Percentiles rank a stretch among this genome's conserved stretches.
phyloP scores from a whole-genome alignment of 768 basidiomycete genomes.

The Gymnopilus junonius region DNA sequence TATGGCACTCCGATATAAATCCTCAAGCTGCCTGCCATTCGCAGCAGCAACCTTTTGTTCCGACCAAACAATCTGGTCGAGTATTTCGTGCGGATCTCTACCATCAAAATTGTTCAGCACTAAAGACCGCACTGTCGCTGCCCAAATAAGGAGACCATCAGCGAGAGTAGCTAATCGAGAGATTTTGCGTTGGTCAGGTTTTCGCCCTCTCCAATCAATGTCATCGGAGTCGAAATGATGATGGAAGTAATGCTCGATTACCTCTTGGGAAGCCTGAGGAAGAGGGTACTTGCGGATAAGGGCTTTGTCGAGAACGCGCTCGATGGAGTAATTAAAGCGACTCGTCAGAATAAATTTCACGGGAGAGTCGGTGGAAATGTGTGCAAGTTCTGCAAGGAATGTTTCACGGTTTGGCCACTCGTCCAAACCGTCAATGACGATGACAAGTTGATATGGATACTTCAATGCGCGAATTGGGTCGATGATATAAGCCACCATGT shows the following conservation, averaged over 20 bases:
- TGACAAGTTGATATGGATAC: slow-evolving; percentile 6
- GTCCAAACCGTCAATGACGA: slow-evolving; percentile 1
- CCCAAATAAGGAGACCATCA: slow-evolving; percentile 6
- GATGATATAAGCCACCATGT: background rate
- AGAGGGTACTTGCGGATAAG: background rate
- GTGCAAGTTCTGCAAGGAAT: background rate
- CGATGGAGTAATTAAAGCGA: background rate
- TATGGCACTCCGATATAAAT: background rate
- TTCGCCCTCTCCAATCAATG: background rate
- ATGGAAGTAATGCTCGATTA: background rate
- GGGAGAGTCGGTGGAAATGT: background rate
- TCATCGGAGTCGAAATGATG: background rate
- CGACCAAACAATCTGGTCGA: background rate
- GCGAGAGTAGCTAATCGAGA: background rate
- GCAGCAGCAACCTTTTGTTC: background rate
- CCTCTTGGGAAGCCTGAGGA: background rate
- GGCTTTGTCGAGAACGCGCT: background rate
- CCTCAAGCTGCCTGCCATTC: background rate
- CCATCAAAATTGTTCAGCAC: background rate
- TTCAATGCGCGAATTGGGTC: background rate
- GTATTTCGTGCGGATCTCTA: background rate
- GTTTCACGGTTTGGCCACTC: background rate
- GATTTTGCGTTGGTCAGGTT: background rate
- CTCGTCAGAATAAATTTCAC: background rate
- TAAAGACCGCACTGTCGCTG: slow-evolving; percentile 1